Evolutionary conservation across 805 yeast genomes (phyloP).

Genomic region (Metschnikowia anglica): DNA sequence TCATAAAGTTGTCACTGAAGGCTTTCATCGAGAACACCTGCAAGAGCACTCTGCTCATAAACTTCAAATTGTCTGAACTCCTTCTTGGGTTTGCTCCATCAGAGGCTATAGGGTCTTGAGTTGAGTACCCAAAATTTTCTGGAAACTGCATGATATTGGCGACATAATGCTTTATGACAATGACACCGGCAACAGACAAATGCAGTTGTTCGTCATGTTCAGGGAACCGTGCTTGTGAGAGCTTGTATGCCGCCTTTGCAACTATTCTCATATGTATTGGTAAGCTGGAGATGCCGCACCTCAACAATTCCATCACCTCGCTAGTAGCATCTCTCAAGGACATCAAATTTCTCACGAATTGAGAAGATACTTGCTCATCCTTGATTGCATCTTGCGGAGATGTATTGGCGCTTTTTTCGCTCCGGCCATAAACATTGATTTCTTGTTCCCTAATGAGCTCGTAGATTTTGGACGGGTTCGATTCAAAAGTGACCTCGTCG

Average conservation of each 20-base stretch:
- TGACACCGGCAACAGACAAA: constrained; percentile 66
- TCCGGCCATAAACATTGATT: constrained; percentile 33
- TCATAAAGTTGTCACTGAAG: constrained; percentile 69
- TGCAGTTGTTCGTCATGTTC: constrained; percentile 58
- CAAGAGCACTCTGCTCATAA: constrained; percentile 56
- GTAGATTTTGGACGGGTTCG: constrained; percentile 70
- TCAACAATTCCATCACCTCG: constrained; percentile 55
- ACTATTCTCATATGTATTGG: constrained; percentile 39
- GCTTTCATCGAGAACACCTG: constrained; percentile 70
- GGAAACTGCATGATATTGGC: constrained; percentile 48
- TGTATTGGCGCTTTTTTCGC: constrained; percentile 33
- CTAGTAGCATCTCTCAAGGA: constrained; percentile 68
- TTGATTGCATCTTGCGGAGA: constrained; percentile 72
- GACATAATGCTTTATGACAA: constrained; percentile 54
- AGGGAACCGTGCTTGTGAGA: constrained; percentile 52
- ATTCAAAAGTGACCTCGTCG: constrained; percentile 64
- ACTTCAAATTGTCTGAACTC: constrained; percentile 50
- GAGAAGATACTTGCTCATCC: constrained; percentile 66
- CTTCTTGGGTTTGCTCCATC: constrained; percentile 18
- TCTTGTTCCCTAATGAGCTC: constrained; percentile 39
- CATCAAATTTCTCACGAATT: constrained; percentile 73
- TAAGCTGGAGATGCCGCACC: constrained; percentile 36
- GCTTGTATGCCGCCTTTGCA: constrained; percentile 34
- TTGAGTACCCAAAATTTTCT: constrained; percentile 54
- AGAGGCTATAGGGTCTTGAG: constrained; percentile 26